Evolutionary conservation across 345 rosid species (phyloP).

Genomic region (rapeseed (Brassica napus)): DNA sequence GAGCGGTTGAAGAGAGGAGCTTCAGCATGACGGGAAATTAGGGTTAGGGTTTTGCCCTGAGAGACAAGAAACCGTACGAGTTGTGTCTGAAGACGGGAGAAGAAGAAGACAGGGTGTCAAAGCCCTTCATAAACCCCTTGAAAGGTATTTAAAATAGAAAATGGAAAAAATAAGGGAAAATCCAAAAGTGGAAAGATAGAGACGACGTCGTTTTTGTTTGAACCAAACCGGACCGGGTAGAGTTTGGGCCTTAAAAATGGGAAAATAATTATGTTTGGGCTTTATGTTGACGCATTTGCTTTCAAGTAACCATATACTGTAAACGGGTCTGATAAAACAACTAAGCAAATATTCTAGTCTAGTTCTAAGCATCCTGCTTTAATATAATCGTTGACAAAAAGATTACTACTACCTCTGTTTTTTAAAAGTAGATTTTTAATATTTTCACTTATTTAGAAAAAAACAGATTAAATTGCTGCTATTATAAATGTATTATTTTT

Average conservation of each 20-base stretch:
- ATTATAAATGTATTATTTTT: no score
- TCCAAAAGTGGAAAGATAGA: not conserved
- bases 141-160: not conserved
- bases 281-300: not conserved
- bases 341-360: not conserved
- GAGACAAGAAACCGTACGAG: not conserved
- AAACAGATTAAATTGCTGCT: no score
- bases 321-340: not conserved
- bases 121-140: not conserved
- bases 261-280: not conserved
- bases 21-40: not conserved
- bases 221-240: not conserved
- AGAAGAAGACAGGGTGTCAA: not conserved
- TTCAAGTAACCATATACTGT: not conserved
- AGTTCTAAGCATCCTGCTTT: not conserved
- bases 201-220: not conserved
- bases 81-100: not conserved
- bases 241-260: not conserved
- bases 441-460: no score
- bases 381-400: not conserved
- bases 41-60: not conserved
- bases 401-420: not conserved
- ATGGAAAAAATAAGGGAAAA: not conserved
- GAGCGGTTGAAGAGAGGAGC: conserved; percentile 8
- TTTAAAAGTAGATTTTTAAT: no score